Evolutionary conservation across 495 filamentous ascomycete genomes (phyloP).

Genomic region (Aspergillus biplanus): DNA sequence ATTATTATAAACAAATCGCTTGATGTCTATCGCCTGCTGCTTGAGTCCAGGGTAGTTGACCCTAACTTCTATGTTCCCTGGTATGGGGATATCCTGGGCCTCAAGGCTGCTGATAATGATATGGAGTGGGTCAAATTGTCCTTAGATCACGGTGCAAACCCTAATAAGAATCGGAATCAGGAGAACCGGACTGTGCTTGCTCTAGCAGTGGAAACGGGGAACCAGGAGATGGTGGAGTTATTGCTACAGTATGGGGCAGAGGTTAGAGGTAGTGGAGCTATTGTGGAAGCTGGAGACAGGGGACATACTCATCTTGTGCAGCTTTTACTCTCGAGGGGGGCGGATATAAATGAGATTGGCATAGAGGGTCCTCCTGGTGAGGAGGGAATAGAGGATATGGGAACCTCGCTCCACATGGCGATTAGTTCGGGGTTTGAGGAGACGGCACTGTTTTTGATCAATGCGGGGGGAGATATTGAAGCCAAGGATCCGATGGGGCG

Average conservation of each 20-base stretch:
- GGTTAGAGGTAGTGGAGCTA: conserved; percentile 5
- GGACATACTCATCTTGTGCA: conserved; percentile 17
- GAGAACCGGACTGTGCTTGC: conserved; percentile 14
- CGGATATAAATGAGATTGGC: conserved; percentile 18
- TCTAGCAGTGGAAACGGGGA: conserved; percentile 1
- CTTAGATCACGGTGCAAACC: conserved; percentile 15
- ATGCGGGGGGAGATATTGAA: conserved; percentile 11
- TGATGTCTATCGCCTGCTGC: conserved; percentile 11
- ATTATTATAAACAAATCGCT: conserved; percentile 8
- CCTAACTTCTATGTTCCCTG: conserved; percentile 3
- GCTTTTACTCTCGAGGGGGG: conserved; percentile 21
- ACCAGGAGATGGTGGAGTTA: conserved; percentile 8
- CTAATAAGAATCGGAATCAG: conserved; percentile 9
- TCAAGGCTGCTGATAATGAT: background rate
- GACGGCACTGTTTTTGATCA: conserved; percentile 15
- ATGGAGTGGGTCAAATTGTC: conserved; percentile 15
- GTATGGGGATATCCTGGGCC: conserved; percentile 15
- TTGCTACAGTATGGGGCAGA: conserved; percentile 8
- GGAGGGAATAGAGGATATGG: conserved; percentile 9
- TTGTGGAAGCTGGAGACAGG: background rate
- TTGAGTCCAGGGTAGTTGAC: conserved; percentile 8
- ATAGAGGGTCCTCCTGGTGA: conserved; percentile 4
- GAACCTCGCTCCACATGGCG: conserved; percentile 15
- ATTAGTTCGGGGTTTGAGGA: conserved; percentile 4
- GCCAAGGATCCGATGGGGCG: conserved; percentile 11